Base-by-base conservation (phyloP, 768 basidiomycete genomes). In the Dentipellis sp. region DNA sequence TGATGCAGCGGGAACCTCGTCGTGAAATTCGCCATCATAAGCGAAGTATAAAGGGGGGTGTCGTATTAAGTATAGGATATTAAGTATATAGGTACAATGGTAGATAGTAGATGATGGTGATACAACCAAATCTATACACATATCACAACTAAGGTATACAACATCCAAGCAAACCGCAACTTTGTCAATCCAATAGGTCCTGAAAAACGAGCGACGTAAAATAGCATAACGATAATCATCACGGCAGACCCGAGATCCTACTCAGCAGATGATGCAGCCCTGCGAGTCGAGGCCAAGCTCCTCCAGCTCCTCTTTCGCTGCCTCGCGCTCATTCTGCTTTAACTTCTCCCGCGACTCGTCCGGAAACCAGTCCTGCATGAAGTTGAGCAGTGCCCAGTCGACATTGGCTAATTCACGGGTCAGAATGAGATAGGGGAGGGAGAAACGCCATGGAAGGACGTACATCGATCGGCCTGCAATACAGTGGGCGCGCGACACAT, bases 301-400 rank as follows among this genome's bases (percentile, higher is more conserved):
- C 57, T 75, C 70, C 17, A 86, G 65, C 63, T 89, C 77, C 69
- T 95, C 92, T 47, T 76, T 69, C 0, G 79, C 75, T 0, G 84
- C 82, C 67, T 97, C 94, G 50, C 70, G 73, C 67, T 89, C 84
- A 67, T 94, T 93, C 59, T 80, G 76, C 62, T 77, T 80, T 48
- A 82, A 71, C 67, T 97, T 97, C 63, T 76, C 77, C 56, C 75
- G 80, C 14, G 91, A 76, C 66, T 97, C 94, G 12, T 80, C 65
- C 0, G 94, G 92, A 68, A 97, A 97, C 91, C 92, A 97, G 62
- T 88, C 84, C 56, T 86, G 78, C 85, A 97, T 91, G 63, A 92
- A 93, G 61, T 91, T 88, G 48, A 87, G 72, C 48, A 91, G 66
- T 1, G 82, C 88, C 78, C 81, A 82, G 63, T 92, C 89, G 14